Evolutionary conservation across 371 early-diverging fungal genomes (phyloP), one percentile per base, ranked within the genome.

Genomic region (Vairimorpha apis): DNA sequence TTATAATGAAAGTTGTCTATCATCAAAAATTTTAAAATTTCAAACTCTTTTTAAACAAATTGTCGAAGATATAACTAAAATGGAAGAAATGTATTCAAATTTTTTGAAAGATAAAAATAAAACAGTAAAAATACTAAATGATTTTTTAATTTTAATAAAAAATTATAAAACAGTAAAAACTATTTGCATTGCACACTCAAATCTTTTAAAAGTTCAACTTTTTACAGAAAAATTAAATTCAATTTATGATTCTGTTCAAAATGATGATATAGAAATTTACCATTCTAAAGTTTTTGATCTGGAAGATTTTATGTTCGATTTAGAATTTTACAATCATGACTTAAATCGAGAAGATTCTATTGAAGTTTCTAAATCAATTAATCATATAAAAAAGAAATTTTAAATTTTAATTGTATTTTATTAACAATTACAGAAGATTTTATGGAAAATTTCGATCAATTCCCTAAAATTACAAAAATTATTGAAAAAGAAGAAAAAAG

Each of bases 261-360:
- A 71, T 10, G 70, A 79, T 7, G 65, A 75, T 65, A 35, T 79
- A 16, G 53, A 69, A 33, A 55, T 43, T 23, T 75, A 68, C 37
- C 75, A 75, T 44, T 25, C 38, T n/a, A 58, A 67, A 23, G 56
- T 79, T 16, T 79, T 55, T 62, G 72, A 65, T 4, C 16, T 47
- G 2, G 79, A 79, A 45, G 73, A 79, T 38, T 79, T 79, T 65
- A 63, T 65, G 44, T 79, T 62, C 49, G 75, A 75, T n/a, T 21
- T 79, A 35, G 65, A 72, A 29, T 65, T 45, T 33, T 75, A 63
- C 30, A 72, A 67, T n/a, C 0, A 65, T n/a, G 76, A 70, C 2
- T 16, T 79, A 23, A 29, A n/a, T 23, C 32, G 66, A n/a, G 75
- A 71, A 23, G 73, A 78, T 45, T 47, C 32, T 18, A 59, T 47